Base-by-base conservation (phyloP, 2,329 filamentous ascomycete species). In the Pseudogymnoascus sp. region DNA sequence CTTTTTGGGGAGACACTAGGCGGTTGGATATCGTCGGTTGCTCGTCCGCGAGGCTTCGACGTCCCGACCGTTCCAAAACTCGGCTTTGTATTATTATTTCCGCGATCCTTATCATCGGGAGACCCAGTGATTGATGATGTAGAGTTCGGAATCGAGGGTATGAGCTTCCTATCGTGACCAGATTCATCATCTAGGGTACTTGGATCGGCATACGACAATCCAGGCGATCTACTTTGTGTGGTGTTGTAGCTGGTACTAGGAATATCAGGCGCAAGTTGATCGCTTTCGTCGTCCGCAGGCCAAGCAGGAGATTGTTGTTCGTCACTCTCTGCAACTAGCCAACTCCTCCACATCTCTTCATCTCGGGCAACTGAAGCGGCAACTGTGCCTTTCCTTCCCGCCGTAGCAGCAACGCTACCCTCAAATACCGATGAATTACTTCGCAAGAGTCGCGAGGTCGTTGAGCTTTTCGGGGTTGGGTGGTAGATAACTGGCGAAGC, bases 301-400 rank as follows among this genome's bases (percentile, higher is more conserved):
- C 43, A 16, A 11, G 62, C 49, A n/a, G 14, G 52, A 40, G 37
- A 31, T 28, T 52, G 59, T 37, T 55, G 55, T 8, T 63, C 61
- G 9, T 63, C 62, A 7, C 49, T 49, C 33, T 59, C 16, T 52
- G 62, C 18, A 18, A 55, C 62, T 25, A 70, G 63, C 71, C 70
- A 73, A n/a, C 63, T 66, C 43, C 68, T 63, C 71, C 71, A 73
- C 41, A 66, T 63, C 5, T 71, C 65, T 41, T 72, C 68, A 8
- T 72, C 67, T 12, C 66, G 63, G 8, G 70, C 59, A 3, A 63
- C 60, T 12, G 63, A 31, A 25, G 64, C 64, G 11, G 28, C n/a
- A 40, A 41, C 58, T 11, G 21, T 60, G 8, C 11, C 21, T 12
- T 40, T 33, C 35, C 59, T 60, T 52, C 70, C 70, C 37, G 71